Conservation (phyloP, 1,284 basidiomycete species). For the Heterobasidion annosum region DNA sequence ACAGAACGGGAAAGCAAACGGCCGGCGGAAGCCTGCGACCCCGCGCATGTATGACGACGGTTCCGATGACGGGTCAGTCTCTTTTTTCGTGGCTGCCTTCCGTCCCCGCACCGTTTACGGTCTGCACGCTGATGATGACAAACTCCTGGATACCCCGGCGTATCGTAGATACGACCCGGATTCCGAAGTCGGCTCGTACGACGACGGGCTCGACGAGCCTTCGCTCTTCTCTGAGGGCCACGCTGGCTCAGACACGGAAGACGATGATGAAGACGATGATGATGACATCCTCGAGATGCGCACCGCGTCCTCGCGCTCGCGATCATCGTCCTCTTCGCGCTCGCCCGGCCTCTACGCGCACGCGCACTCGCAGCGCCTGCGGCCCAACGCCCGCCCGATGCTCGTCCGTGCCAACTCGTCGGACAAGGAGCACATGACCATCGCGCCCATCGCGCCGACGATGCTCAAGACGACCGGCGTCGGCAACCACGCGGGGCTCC, state of each 20-base stretch:
- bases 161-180: constrained; percentile 53
- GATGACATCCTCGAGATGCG: constrained; percentile 66
- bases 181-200: constrained; percentile 37
- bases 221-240: constrained; percentile 25
- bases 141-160: neutral
- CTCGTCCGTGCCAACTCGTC: constrained; percentile 27
- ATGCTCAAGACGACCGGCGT: constrained; percentile 75
- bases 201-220: constrained; percentile 26
- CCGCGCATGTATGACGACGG: constrained; percentile 21
- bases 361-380: constrained; percentile 11
- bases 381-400: constrained; percentile 16
- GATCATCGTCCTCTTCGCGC: constrained; percentile 31
- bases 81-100: constrained; percentile 1
- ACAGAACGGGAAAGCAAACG: constrained; percentile 15
- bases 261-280: constrained; percentile 52
- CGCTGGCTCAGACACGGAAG: constrained; percentile 19
- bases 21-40: constrained; percentile 11
- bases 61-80: constrained; percentile 57
- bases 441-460: constrained; percentile 92
- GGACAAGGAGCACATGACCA: constrained; percentile 68
- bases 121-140: constrained; percentile 7
- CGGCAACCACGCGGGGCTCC: constrained; percentile 27
- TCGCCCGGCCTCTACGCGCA: constrained; percentile 7
- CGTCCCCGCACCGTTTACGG: neutral
- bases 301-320: constrained; percentile 22